Percentiles rank a stretch among this genome's conserved stretches.
phyloP scores from a whole-genome alignment of 495 filamentous ascomycete genomes.

The Extremus antarcticus region DNA sequence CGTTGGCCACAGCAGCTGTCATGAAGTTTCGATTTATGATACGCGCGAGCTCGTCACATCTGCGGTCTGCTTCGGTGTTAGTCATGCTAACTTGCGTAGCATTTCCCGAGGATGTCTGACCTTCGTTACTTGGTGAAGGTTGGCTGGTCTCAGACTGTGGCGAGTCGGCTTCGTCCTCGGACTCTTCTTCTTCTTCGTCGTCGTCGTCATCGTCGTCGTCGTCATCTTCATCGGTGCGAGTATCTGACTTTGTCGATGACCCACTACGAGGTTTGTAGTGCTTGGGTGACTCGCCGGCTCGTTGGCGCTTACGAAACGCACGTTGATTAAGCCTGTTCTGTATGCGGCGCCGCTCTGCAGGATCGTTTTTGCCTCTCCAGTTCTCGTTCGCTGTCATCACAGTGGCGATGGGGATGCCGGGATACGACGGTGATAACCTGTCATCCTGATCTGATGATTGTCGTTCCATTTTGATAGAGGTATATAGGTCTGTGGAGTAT shows the following conservation, averaged over 20 bases:
- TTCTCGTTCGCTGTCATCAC: not conserved
- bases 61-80: not conserved
- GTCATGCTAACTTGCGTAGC: too few relatives aligned
- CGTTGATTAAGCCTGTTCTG: slow-evolving; percentile 19
- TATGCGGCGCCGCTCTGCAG: slow-evolving; percentile 13
- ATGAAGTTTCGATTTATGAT: slow-evolving; percentile 16
- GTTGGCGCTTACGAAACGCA: slow-evolving; percentile 14
- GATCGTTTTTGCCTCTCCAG: slow-evolving; percentile 17
- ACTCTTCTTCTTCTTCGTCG: slow-evolving; percentile 5
- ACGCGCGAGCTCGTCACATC: slow-evolving; percentile 14
- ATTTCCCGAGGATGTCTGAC: not conserved
- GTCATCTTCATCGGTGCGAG: slow-evolving; percentile 1
- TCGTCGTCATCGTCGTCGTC: not conserved
- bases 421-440: not conserved
- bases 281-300: slow-evolving; percentile 12
- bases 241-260: not conserved
- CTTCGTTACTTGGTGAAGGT: not conserved
- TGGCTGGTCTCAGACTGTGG: not conserved
- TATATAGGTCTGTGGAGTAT: not conserved
- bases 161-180: not conserved
- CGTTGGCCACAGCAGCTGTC: slow-evolving; percentile 5
- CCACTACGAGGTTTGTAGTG: slow-evolving; percentile 12
- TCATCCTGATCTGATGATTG: not conserved
- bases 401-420: slow-evolving; percentile 1
- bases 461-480: not conserved